These are phyloP conservation scores for Phialophora chinensis DNA, from an alignment of 2,329 filamentous ascomycete species.

Conservation along the genomic window DNA sequence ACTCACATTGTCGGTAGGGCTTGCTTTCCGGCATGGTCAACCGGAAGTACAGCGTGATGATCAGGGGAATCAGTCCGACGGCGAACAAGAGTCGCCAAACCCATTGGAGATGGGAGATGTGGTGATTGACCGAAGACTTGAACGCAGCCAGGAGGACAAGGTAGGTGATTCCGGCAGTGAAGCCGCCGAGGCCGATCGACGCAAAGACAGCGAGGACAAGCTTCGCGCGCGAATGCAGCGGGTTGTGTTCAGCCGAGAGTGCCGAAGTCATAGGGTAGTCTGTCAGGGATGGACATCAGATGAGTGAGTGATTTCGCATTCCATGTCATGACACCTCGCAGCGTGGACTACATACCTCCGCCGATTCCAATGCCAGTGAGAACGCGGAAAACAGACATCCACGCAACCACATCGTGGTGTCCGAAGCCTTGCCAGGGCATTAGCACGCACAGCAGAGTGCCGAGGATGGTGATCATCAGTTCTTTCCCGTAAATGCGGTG, in stretches of 20 bases:
- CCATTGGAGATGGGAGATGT: constrained; percentile 31
- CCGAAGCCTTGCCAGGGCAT: constrained; percentile 38
- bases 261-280: constrained; percentile 32
- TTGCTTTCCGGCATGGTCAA: constrained; percentile 39
- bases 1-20: constrained; percentile 28
- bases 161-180: constrained; percentile 20
- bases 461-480: constrained; percentile 39
- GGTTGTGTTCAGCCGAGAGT: constrained; percentile 30
- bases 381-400: constrained; percentile 39
- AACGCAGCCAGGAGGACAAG: constrained; percentile 27
- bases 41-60: constrained; percentile 40
- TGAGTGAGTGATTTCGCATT: neutral
- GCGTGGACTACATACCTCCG: constrained; percentile 32
- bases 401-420: constrained; percentile 30
- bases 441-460: constrained; percentile 39
- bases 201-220: constrained; percentile 24
- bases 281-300: neutral
- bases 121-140: constrained; percentile 26
- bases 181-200: constrained; percentile 23
- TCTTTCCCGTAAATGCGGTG: constrained; percentile 42
- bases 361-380: constrained; percentile 41
- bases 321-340: too few species aligned
- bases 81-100: constrained; percentile 41
- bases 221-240: constrained; percentile 21
- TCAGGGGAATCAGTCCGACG: constrained; percentile 39